Conservation (phyloP, 768 basidiomycete species). For the Phallus indusiatus region DNA sequence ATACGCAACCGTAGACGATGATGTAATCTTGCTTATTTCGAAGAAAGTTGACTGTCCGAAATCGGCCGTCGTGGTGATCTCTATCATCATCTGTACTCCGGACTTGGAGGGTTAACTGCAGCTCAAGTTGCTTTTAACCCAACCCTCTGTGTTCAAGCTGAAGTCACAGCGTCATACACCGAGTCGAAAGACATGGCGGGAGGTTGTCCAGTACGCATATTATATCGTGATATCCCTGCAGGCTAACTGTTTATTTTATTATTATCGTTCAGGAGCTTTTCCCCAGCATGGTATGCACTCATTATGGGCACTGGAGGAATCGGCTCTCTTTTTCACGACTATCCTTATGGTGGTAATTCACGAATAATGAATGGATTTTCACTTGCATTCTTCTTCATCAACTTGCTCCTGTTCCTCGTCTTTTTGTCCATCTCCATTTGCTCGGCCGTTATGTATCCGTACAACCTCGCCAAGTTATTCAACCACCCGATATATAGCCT, state of each 20-base stretch:
- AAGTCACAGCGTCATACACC: too few relatives aligned
- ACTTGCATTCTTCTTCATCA: slow-evolving; percentile 2
- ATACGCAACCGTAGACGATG: too few relatives aligned
- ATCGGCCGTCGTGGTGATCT: too few relatives aligned
- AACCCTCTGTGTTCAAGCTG: too few relatives aligned
- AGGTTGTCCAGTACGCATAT: not conserved
- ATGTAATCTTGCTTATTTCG: too few relatives aligned
- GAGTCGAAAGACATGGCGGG: not conserved
- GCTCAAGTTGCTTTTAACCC: too few relatives aligned
- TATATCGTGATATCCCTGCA: not conserved
- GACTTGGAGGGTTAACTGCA: too few relatives aligned
- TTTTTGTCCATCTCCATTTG: slow-evolving; percentile 1
- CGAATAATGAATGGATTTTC: slow-evolving; percentile 2
- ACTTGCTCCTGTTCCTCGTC: slow-evolving; percentile 2
- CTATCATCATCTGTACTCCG: too few relatives aligned
- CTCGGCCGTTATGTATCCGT: slow-evolving; percentile 1
- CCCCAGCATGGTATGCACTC: slow-evolving; percentile 12
- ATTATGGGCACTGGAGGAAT: slow-evolving; percentile 11
- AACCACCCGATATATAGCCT: slow-evolving; percentile 8
- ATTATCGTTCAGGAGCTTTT: not conserved
- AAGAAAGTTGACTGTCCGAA: too few relatives aligned
- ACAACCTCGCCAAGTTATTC: not conserved
- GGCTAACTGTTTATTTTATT: not conserved
- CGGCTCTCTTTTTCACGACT: slow-evolving; percentile 4
- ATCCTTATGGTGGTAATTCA: slow-evolving; percentile 5